Percentiles rank a stretch among this genome's conserved stretches.
Evolutionary conservation across 257 asterid genomes (phyloP).

Genomic region (Scutellaria galericulata): DNA sequence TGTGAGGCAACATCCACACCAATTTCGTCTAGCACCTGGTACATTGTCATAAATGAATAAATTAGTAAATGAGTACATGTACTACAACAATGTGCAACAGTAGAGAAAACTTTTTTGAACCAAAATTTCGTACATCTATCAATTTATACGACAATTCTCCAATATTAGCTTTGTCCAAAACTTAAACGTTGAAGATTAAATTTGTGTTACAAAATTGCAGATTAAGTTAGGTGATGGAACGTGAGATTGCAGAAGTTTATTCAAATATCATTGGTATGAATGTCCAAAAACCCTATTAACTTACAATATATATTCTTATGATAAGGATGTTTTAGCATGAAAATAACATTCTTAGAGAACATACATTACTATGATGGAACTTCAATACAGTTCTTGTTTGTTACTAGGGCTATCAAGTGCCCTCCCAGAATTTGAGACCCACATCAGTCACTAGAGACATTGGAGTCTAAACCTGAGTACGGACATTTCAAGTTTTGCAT

Average conservation of each 20-base stretch:
- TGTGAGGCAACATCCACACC: constrained; percentile 94
- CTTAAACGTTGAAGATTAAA: constrained; percentile 7
- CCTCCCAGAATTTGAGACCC: not conserved
- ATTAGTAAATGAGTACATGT: not conserved
- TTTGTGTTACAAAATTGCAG: not conserved
- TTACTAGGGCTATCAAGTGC: not conserved
- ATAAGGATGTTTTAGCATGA: not conserved
- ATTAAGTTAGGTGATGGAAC: no score
- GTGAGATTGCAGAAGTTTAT: not conserved
- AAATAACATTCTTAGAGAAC: not conserved
- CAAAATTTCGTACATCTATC: not conserved
- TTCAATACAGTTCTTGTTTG: not conserved
- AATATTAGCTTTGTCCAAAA: not conserved
- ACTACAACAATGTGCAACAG: not conserved
- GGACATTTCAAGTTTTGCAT: not conserved
- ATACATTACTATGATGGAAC: not conserved
- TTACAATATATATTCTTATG: not conserved
- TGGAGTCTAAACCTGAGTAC: not conserved
- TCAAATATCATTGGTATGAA: not conserved
- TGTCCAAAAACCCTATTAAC: not conserved
- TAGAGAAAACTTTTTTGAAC: not conserved
- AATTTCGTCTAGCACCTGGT: constrained; percentile 92
- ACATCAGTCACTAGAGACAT: not conserved
- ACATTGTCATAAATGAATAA: constrained; percentile 31
- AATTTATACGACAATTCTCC: not conserved